These are phyloP conservation scores for Magnusiomyces magnusii DNA, from an alignment of 1,139 yeast species.

Conservation along the genomic window DNA sequence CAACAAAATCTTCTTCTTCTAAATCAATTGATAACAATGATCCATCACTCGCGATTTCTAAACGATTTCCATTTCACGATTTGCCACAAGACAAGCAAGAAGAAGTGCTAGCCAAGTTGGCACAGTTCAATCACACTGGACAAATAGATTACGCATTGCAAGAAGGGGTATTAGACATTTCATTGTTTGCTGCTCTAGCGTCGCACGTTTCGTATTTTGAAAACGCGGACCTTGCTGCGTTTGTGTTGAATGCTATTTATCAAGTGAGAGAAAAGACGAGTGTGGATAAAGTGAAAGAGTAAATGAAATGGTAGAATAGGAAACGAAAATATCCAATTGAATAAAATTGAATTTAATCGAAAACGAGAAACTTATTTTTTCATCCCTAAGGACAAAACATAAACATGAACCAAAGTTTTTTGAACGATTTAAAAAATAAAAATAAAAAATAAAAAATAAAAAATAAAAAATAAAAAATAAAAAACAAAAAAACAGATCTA, in stretches of 20 bases:
- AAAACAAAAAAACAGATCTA: no score
- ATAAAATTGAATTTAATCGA: not conserved
- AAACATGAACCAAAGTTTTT: not conserved
- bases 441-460: no score
- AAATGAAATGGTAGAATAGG: not conserved
- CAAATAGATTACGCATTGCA: constrained; percentile 77
- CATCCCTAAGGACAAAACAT: not conserved
- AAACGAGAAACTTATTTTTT: not conserved
- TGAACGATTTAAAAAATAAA: no score
- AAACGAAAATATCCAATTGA: no score
- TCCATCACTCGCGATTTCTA: not conserved
- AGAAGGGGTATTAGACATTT: constrained; percentile 72
- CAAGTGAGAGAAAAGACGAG: not conserved
- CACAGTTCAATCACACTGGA: constrained; percentile 50
- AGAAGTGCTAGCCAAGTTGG: constrained; percentile 23
- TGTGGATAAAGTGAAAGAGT: not conserved
- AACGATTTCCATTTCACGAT: constrained; percentile 17
- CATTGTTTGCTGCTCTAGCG: constrained; percentile 69
- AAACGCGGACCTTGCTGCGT: constrained; percentile 76
- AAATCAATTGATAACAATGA: not conserved
- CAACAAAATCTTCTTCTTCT: not conserved
- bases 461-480: no score
- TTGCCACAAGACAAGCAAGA: constrained; percentile 16
- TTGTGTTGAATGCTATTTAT: constrained; percentile 43
- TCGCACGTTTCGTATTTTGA: constrained; percentile 89